A percentile compares a stretch with the other conserved stretches of the same genome.
phyloP scores from a whole-genome alignment of 2,329 filamentous ascomycete genomes.

The Fusarium siculi region DNA sequence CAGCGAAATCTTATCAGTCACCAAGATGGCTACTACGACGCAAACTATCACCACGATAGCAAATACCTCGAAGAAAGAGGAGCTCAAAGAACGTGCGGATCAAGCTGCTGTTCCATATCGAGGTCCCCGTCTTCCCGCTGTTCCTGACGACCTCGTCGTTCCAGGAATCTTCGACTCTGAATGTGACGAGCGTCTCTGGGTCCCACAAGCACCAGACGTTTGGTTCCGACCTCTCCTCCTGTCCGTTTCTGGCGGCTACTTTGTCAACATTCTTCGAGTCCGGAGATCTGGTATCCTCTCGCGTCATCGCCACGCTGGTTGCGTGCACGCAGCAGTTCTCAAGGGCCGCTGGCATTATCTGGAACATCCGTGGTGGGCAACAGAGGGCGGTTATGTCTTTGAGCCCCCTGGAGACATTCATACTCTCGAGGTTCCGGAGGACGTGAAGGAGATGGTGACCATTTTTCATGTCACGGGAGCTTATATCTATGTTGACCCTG shows the following conservation, averaged over 20 bases:
- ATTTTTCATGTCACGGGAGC: neutral
- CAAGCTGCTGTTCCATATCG: neutral
- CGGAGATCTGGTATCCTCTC: conserved; percentile 44
- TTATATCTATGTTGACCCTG: neutral
- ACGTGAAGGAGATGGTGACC: neutral
- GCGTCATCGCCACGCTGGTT: conserved; percentile 47
- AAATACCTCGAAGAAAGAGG: neutral
- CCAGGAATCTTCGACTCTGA: neutral
- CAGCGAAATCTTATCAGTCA: neutral
- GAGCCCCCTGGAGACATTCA: conserved; percentile 47
- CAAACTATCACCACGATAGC: neutral
- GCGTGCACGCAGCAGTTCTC: neutral
- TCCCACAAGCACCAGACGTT: neutral
- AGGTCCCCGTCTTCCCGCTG: neutral
- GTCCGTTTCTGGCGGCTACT: neutral
- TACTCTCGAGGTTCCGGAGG: conserved; percentile 25
- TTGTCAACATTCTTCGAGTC: neutral
- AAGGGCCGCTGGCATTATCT: neutral
- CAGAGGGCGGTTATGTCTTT: neutral
- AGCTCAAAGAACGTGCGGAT: neutral
- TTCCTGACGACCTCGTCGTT: neutral
- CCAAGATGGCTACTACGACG: neutral
- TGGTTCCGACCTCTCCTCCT: neutral
- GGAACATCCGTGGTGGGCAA: neutral
- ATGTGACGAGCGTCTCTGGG: neutral